A percentile compares a stretch with the other conserved stretches of the same genome.
These are phyloP conservation scores for Hyaloscypha bicolor DNA, from an alignment of 495 filamentous ascomycete genomes.

Conservation along the genomic window DNA sequence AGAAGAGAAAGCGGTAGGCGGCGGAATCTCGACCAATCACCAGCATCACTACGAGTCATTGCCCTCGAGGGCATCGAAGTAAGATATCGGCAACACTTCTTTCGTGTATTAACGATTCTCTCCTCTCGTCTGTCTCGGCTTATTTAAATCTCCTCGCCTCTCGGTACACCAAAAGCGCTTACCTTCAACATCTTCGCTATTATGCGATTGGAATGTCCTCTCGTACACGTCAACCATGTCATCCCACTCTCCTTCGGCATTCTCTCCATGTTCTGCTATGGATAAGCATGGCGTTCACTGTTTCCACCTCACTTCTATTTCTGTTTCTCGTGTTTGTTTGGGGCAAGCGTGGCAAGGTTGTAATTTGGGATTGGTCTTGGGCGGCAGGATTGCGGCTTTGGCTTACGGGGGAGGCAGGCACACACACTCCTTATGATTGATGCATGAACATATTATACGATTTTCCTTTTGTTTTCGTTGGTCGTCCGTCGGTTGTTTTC, in stretches of 20 bases:
- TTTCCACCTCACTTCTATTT: conserved; percentile 4
- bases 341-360: background rate
- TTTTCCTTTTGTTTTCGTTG: conserved; percentile 21
- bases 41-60: conserved; percentile 14
- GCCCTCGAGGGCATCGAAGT: background rate
- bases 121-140: background rate
- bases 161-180: conserved; percentile 19
- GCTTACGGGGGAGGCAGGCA: conserved; percentile 10
- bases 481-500: background rate
- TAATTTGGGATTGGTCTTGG: conserved; percentile 6
- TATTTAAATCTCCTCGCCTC: conserved; percentile 24
- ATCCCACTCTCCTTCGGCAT: conserved; percentile 7
- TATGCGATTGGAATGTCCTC: conserved; percentile 5
- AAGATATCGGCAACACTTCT: conserved; percentile 13
- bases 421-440: conserved; percentile 32
- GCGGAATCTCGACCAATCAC: conserved; percentile 7
- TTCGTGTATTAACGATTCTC: conserved; percentile 22
- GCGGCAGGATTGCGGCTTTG: conserved; percentile 13
- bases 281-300: conserved; percentile 13
- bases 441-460: conserved; percentile 34
- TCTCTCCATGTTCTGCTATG: conserved; percentile 2
- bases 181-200: conserved; percentile 1
- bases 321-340: conserved; percentile 8
- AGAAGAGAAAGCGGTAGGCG: conserved; percentile 70
- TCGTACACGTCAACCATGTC: conserved; percentile 2